Evolutionary conservation across 805 yeast genomes (phyloP).

Genomic region (Cyberlindnera euphorbiiphila): DNA sequence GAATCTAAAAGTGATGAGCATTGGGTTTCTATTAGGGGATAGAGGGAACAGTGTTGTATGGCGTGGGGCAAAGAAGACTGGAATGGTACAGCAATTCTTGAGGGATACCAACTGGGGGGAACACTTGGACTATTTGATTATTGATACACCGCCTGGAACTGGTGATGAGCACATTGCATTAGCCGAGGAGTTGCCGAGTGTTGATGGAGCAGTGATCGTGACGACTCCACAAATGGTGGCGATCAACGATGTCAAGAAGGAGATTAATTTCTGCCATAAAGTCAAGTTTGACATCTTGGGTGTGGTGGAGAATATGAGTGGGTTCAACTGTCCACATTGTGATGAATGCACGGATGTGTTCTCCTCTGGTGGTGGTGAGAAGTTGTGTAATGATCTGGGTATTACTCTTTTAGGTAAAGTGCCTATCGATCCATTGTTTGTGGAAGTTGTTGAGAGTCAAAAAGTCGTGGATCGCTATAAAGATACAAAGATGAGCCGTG

Average conservation of each 20-base stretch:
- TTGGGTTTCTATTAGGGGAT: constrained; percentile 82
- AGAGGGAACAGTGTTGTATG: constrained; percentile 92
- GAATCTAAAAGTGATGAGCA: constrained; percentile 39
- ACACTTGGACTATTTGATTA: constrained; percentile 61
- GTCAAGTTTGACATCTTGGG: constrained; percentile 81
- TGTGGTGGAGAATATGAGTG: constrained; percentile 93
- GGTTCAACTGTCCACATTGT: constrained; percentile 92
- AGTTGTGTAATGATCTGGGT: constrained; percentile 56
- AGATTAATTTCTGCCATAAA: constrained; percentile 85
- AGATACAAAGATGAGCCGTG: constrained; percentile 12
- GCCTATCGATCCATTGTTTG: constrained; percentile 92
- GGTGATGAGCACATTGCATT: constrained; percentile 97
- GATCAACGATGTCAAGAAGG: constrained; percentile 91
- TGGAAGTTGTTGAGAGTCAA: constrained; percentile 73
- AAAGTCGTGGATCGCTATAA: constrained; percentile 19
- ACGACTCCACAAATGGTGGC: constrained; percentile 96
- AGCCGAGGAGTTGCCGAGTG: constrained; percentile 79
- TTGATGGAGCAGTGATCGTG: constrained; percentile 92
- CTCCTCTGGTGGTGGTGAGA: constrained; percentile 87
- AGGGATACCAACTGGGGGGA: constrained; percentile 90
- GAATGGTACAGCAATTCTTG: constrained; percentile 93
- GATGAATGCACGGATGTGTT: constrained; percentile 89
- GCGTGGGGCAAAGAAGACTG: constrained; percentile 98
- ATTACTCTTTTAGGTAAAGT: constrained; percentile 78
- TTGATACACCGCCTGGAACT: constrained; percentile 99